Percentiles rank a stretch among this genome's conserved stretches.
phyloP scores from a whole-genome alignment of 2,329 filamentous ascomycete genomes.

The Diplodia seriata region DNA sequence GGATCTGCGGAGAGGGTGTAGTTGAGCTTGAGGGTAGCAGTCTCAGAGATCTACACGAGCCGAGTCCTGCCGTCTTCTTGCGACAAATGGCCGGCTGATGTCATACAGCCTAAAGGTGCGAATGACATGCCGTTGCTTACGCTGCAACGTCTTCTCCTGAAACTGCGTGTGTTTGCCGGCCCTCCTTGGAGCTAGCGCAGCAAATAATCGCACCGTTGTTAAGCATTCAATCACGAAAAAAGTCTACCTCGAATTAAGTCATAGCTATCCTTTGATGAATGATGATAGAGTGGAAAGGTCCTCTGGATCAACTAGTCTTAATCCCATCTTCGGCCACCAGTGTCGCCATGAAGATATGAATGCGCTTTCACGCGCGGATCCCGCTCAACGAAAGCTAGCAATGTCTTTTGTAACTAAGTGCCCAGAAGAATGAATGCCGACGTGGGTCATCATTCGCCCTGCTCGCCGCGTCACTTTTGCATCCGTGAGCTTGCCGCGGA shows the following conservation, averaged over 20 bases:
- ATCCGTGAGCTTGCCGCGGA: background rate
- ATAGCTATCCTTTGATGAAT: background rate
- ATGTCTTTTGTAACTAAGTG: background rate
- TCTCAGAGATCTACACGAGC: constrained; percentile 21
- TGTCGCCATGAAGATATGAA: background rate
- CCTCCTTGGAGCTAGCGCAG: background rate
- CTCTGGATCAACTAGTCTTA: background rate
- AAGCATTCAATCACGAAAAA: no score
- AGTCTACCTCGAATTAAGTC: no score
- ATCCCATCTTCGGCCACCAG: background rate
- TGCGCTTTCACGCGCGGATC: background rate
- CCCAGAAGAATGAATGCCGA: background rate
- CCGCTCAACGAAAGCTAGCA: background rate
- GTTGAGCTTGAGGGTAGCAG: constrained; percentile 11
- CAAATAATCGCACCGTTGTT: background rate
- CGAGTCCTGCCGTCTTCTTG: constrained; percentile 17
- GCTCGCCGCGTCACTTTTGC: background rate
- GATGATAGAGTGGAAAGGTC: background rate
- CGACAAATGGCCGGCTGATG: constrained; percentile 14
- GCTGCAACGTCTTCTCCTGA: background rate
- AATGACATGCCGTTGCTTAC: background rate
- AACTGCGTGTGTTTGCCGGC: background rate
- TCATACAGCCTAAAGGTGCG: background rate
- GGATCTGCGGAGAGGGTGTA: constrained; percentile 1
- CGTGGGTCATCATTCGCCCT: background rate